Conservation (phyloP, 768 basidiomycete species). For the Trametes cingulata region DNA sequence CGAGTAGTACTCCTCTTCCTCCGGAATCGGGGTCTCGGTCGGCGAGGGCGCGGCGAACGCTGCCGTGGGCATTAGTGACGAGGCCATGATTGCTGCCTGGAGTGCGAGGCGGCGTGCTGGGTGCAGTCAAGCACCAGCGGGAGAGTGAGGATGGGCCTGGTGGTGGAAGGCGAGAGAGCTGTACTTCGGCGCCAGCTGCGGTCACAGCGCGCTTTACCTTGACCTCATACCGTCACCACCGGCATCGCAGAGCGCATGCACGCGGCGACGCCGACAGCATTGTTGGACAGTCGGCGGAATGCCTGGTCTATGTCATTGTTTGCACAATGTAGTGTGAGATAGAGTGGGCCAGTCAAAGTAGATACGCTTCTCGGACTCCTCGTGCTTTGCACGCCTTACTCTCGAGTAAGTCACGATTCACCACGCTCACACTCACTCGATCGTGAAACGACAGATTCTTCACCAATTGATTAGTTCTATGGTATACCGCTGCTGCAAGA, state of each 20-base stretch:
- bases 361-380: too few relatives aligned
- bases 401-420: too few relatives aligned
- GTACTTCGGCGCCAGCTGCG: conserved; percentile 11
- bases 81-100: conserved; percentile 11
- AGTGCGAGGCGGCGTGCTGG: neutral
- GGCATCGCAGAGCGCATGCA: neutral
- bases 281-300: too few relatives aligned
- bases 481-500: neutral
- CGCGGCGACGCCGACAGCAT: neutral
- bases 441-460: too few relatives aligned
- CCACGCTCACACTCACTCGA: too few relatives aligned
- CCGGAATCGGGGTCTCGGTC: conserved; percentile 33
- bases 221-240: conserved; percentile 6
- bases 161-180: conserved; percentile 13
- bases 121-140: conserved; percentile 19
- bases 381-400: too few relatives aligned
- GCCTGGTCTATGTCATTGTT: too few relatives aligned
- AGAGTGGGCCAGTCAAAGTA: too few relatives aligned
- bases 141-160: neutral
- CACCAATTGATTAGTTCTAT: neutral
- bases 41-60: conserved; percentile 20
- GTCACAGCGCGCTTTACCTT: conserved; percentile 1
- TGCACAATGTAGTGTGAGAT: too few relatives aligned
- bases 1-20: conserved; percentile 89
- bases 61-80: conserved; percentile 12